These are phyloP conservation scores for Metschnikowia colocasiae DNA, from an alignment of 805 yeast species.

Conservation along the genomic window DNA sequence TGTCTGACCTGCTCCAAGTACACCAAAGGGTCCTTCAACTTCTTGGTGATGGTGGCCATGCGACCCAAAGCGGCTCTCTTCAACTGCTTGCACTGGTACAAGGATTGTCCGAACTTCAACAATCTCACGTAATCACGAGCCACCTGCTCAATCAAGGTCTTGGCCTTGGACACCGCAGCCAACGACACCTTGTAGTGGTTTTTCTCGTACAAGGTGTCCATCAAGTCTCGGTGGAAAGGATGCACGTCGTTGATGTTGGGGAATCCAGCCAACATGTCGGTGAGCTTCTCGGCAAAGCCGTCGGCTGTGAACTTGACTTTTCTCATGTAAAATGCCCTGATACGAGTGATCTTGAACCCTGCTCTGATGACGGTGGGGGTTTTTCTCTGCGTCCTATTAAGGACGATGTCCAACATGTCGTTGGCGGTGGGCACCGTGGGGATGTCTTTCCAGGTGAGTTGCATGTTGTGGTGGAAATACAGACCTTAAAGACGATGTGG, in stretches of 20 bases:
- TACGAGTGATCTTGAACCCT: conserved; percentile 94
- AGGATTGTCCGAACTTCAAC: conserved; percentile 93
- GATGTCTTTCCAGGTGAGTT: conserved; percentile 97
- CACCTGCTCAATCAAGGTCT: conserved; percentile 91
- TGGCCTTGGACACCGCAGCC: conserved; percentile 92
- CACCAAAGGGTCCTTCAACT: conserved; percentile 87
- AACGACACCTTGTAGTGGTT: conserved; percentile 96
- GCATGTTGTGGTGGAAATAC: conserved; percentile 51
- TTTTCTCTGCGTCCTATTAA: conserved; percentile 96
- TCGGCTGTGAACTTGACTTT: conserved; percentile 95
- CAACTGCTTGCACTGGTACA: conserved; percentile 97
- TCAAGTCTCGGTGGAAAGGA: conserved; percentile 96
- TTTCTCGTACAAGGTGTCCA: conserved; percentile 97
- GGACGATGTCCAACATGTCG: conserved; percentile 92
- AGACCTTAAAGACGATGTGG: not conserved
- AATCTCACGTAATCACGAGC: conserved; percentile 92
- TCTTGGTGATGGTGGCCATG: conserved; percentile 97
- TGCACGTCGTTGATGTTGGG: conserved; percentile 97
- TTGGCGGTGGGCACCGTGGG: conserved; percentile 90
- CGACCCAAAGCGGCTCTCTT: conserved; percentile 99
- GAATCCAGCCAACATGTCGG: conserved; percentile 79
- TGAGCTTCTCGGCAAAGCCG: conserved; percentile 90
- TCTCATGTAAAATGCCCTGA: conserved; percentile 96
- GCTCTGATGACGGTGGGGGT: conserved; percentile 98
- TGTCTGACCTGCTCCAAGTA: conserved; percentile 98